These are phyloP conservation scores for Cladosporium sp. DNA, from an alignment of 2,329 filamentous ascomycete species.

Conservation along the genomic window DNA sequence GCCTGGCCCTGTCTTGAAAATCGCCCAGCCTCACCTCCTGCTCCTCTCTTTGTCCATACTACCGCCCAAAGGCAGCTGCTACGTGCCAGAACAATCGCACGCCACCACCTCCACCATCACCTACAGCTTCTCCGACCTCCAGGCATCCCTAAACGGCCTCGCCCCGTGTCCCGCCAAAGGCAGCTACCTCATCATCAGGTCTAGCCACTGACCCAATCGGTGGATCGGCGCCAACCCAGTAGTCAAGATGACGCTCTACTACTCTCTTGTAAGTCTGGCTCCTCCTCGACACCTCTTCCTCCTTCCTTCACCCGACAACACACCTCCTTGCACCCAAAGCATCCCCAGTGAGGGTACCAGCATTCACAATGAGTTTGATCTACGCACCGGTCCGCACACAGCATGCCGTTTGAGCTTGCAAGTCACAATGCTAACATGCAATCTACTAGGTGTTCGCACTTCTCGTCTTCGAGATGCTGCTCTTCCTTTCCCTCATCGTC, in stretches of 20 bases:
- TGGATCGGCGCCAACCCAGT: slow-evolving; percentile 8
- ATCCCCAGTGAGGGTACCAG: not conserved
- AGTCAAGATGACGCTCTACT: slow-evolving; percentile 61
- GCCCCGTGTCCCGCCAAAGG: not conserved
- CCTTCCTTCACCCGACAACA: slow-evolving; percentile 2
- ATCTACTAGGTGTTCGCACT: slow-evolving; percentile 67
- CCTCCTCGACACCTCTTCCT: not conserved
- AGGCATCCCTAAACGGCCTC: not conserved
- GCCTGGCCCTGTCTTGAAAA: not conserved
- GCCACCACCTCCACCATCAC: not conserved
- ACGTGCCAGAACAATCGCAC: too few relatives aligned
- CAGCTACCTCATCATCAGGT: not conserved
- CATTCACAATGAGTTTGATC: slow-evolving; percentile 30
- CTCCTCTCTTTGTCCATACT: too few relatives aligned
- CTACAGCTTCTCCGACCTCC: not conserved
- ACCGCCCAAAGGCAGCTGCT: too few relatives aligned
- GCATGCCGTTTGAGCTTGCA: slow-evolving; percentile 1
- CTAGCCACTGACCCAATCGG: slow-evolving; percentile 10
- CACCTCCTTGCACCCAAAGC: slow-evolving; percentile 1
- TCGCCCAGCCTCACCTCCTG: not conserved
- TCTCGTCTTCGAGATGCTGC: slow-evolving; percentile 72
- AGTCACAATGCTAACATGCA: slow-evolving; percentile 12
- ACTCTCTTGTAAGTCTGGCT: slow-evolving; percentile 52
- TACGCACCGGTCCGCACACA: slow-evolving; percentile 28
- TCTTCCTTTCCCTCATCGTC: slow-evolving; percentile 74